Percentiles rank a stretch among this genome's conserved stretches.
These are phyloP conservation scores for Aspergillus leporis DNA, from an alignment of 495 filamentous ascomycete species.

Conservation along the genomic window DNA sequence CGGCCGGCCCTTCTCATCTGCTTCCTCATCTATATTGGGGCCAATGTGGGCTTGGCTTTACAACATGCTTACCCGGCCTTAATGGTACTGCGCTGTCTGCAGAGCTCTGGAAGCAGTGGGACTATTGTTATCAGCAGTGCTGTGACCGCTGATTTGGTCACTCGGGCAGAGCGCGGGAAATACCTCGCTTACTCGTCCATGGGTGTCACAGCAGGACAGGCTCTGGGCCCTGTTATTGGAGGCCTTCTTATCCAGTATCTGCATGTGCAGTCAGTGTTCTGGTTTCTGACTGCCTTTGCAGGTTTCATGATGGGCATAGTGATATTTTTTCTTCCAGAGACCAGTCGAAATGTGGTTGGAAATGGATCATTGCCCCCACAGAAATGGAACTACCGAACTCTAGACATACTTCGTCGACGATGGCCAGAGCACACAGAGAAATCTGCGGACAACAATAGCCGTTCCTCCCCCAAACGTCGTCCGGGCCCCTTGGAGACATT, in stretches of 20 bases:
- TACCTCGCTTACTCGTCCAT: constrained; percentile 45
- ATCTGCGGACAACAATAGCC: background rate
- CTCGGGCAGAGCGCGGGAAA: constrained; percentile 41
- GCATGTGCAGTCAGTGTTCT: constrained; percentile 73
- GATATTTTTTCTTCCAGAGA: constrained; percentile 45
- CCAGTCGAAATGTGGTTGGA: constrained; percentile 46
- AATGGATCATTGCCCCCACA: constrained; percentile 29
- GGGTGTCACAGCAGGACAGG: constrained; percentile 44
- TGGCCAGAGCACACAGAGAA: background rate
- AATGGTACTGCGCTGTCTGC: constrained; percentile 48
- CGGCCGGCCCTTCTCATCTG: constrained; percentile 48
- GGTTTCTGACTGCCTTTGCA: constrained; percentile 68
- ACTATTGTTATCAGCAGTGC: constrained; percentile 44
- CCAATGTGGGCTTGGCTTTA: constrained; percentile 52
- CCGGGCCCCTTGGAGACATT: background rate
- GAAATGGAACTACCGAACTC: background rate
- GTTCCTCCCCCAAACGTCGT: background rate
- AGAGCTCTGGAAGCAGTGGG: constrained; percentile 51
- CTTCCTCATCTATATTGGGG: constrained; percentile 47
- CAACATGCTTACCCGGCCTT: constrained; percentile 49
- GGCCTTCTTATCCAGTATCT: constrained; percentile 65
- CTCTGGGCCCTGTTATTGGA: constrained; percentile 64
- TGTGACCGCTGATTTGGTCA: constrained; percentile 45
- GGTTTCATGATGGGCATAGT: constrained; percentile 38
- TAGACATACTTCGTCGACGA: background rate